These are phyloP conservation scores for Phytophthora citrophthora DNA, from an alignment of 352 stramenopile genomes.

Conservation along the genomic window DNA sequence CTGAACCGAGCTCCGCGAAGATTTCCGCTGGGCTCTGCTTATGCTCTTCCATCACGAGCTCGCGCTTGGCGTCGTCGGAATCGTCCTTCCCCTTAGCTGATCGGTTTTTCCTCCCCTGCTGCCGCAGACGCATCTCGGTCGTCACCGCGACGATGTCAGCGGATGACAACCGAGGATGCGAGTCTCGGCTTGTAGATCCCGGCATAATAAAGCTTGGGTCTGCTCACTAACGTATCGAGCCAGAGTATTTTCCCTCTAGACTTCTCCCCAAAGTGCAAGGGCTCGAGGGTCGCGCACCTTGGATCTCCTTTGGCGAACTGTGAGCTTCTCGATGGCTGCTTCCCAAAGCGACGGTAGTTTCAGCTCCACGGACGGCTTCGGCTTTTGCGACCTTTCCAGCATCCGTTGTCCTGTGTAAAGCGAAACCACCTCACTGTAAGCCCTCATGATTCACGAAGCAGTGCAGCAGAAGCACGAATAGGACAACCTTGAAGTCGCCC, in stretches of 20 bases:
- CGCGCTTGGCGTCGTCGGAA: constrained; percentile 74
- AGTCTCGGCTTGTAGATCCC: constrained; percentile 34
- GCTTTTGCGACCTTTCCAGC: constrained; percentile 12
- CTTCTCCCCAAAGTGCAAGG: constrained; percentile 31
- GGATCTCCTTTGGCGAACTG: constrained; percentile 13
- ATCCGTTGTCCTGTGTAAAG: constrained; percentile 19
- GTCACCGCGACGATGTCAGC: constrained; percentile 86
- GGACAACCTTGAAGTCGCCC: constrained; percentile 3
- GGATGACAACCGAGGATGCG: constrained; percentile 70
- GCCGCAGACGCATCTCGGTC: constrained; percentile 78
- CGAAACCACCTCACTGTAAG: constrained; percentile 10
- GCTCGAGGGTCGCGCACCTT: constrained; percentile 21
- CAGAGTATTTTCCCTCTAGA: constrained; percentile 5
- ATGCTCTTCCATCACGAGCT: constrained; percentile 86
- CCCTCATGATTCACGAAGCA: too few species aligned
- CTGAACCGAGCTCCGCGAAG: constrained; percentile 66
- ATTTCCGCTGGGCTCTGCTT: constrained; percentile 75
- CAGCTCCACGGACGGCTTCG: neutral
- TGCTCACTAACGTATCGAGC: constrained; percentile 8
- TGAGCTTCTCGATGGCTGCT: neutral
- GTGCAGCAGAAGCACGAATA: neutral
- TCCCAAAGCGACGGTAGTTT: constrained; percentile 35
- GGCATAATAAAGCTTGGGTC: constrained; percentile 24
- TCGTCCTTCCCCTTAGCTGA: constrained; percentile 58
- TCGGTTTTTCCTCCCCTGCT: constrained; percentile 60